Conservation (phyloP, 2,329 filamentous ascomycete species). For the Cladobotryum mycophilum region DNA sequence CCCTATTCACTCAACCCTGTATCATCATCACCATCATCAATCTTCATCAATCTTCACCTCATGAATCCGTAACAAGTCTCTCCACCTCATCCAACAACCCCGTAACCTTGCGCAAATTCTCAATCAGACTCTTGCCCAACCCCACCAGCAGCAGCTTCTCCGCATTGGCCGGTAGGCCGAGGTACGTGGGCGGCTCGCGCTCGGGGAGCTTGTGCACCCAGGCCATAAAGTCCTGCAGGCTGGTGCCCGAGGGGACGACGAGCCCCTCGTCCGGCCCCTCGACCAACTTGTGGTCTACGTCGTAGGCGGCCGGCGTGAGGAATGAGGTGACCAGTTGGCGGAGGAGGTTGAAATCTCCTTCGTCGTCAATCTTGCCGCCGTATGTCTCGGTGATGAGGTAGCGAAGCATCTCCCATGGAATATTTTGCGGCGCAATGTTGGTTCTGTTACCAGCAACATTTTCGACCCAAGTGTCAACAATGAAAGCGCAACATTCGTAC, state of each 20-base stretch:
- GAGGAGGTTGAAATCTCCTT: slow-evolving; percentile 72
- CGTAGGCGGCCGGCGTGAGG: slow-evolving; percentile 83
- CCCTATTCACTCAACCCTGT: not conserved
- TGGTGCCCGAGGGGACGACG: slow-evolving; percentile 71
- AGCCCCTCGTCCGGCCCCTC: slow-evolving; percentile 59
- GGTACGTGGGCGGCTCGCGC: slow-evolving; percentile 90
- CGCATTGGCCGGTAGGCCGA: slow-evolving; percentile 89
- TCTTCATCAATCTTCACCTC: slow-evolving; percentile 7
- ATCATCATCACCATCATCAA: not conserved
- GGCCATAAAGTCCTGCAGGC: slow-evolving; percentile 74
- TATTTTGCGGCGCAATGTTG: slow-evolving; percentile 87
- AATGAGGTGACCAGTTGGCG: slow-evolving; percentile 66
- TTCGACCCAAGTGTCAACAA: slow-evolving; percentile 94
- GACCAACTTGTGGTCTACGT: slow-evolving; percentile 85
- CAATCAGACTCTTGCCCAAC: slow-evolving; percentile 77
- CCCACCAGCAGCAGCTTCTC: slow-evolving; percentile 92
- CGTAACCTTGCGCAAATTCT: slow-evolving; percentile 76
- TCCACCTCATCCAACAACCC: slow-evolving; percentile 91
- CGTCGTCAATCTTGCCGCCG: slow-evolving; percentile 93
- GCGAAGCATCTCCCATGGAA: slow-evolving; percentile 94
- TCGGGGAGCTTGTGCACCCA: slow-evolving; percentile 94
- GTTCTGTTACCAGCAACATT: slow-evolving; percentile 74
- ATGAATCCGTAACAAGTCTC: slow-evolving; percentile 67
- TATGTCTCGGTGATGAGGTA: slow-evolving; percentile 91
- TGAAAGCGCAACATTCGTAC: slow-evolving; percentile 96